Evolutionary conservation across 495 filamentous ascomycete species (phyloP), one percentile per base, ranked within the genome.

Genomic region (Penicillium mononematosum): DNA sequence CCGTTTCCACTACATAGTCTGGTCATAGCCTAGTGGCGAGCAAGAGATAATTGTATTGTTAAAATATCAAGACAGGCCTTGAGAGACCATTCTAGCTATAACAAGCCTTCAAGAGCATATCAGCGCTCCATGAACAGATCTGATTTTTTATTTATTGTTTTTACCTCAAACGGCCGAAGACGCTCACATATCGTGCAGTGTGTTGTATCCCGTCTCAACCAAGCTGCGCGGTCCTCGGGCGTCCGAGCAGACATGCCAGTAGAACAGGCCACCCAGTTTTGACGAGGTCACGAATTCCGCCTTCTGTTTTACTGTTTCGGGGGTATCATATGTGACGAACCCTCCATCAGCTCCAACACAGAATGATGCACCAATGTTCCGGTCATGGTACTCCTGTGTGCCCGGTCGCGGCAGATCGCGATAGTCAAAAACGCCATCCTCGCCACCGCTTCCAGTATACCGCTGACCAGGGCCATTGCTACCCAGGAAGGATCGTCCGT

Each of bases 181-280:
- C 24, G 2, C 24, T 56, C 55, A 79, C 71, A 79, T 72, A 36
- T 78, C 75, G 66, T 91, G 88, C 50, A 91, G 69, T 9, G 86
- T 83, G 59, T 83, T 85, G 67, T 89, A 92, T 24, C 88, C 88
- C 3, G 88, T 82, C 44, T 87, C 82, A 46, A 95, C 82, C 63
- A 96, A 69, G 70, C 90, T 94, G 58, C 87, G 75, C 38, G 82
- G 75, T 44, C 80, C 84, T 58, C 80, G 81, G 5, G 81, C 80
- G 72, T 96, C 92, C 3, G 83, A 88, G 19, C 88, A 88, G n/a
- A 90, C 91, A 52, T 88, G 88, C 92, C 91, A 96, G 71, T 92
- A 96, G 68, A 95, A 96, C 36, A 96, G 72, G 0, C 92, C 92
- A 16, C 87, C 92, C 0, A 96, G 80, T 22, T 84, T 83, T 57